Percentiles rank a stretch among this genome's conserved stretches.
These are phyloP conservation scores for Cymodocea nodosa DNA, from an alignment of 116 monocot species.

Conservation along the genomic window DNA sequence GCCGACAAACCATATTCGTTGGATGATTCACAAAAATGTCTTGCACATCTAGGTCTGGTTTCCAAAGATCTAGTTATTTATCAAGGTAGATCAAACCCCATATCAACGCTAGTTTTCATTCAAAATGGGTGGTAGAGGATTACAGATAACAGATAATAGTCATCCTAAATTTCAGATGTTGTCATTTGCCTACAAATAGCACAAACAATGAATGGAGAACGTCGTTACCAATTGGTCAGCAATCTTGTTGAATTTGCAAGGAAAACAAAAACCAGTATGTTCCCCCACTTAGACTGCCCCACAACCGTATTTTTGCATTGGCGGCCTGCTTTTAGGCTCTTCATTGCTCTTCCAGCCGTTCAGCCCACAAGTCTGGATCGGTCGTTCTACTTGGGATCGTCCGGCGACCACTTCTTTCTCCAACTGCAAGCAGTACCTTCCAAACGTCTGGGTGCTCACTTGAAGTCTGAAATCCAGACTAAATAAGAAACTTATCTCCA, in stretches of 20 bases:
- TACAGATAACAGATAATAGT: not conserved
- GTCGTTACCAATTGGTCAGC: not conserved
- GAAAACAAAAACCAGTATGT: not conserved
- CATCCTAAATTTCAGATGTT: not conserved
- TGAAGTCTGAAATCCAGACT: conserved; percentile 63
- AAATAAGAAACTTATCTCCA: conserved; percentile 59
- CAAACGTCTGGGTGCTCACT: conserved; percentile 38
- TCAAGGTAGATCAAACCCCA: no score
- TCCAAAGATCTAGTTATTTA: no score
- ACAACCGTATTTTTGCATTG: conserved; percentile 30
- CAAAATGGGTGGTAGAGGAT: no score
- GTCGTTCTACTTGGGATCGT: conserved; percentile 32
- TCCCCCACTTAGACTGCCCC: conserved; percentile 10
- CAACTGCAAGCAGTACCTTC: conserved; percentile 37
- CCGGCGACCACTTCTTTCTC: conserved; percentile 19
- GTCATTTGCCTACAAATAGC: not conserved
- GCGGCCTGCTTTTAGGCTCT: conserved; percentile 21
- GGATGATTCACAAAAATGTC: no score
- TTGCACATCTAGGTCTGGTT: no score
- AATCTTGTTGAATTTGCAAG: not conserved
- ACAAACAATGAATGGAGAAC: conserved; percentile 5
- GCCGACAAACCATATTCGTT: no score
- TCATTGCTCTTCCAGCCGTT: conserved; percentile 17
- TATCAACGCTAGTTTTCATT: no score
- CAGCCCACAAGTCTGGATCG: conserved; percentile 21